A percentile compares a stretch with the other conserved stretches of the same genome.
Evolutionary conservation across 208 protist genomes (phyloP).

Genomic region (Trypanosoma conorhini): DNA sequence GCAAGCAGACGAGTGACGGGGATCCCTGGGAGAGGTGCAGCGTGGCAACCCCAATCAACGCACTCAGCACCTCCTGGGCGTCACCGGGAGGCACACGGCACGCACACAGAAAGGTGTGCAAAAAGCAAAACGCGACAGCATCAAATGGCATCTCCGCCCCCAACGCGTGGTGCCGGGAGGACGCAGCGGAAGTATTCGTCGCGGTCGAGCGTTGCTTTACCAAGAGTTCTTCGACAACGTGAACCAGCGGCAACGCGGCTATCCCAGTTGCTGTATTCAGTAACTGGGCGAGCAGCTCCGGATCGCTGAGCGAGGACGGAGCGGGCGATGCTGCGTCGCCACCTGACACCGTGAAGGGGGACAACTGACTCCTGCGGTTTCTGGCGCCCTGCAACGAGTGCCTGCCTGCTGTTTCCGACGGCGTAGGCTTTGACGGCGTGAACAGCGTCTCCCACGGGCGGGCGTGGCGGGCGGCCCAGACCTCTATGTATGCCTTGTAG

Average conservation of each 20-base stretch:
- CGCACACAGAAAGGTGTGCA: constrained; percentile 15
- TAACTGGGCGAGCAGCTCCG: neutral
- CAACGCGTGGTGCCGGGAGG: neutral
- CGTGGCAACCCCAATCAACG: constrained; percentile 4
- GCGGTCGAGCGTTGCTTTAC: neutral
- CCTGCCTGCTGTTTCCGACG: neutral
- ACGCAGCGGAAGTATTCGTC: neutral
- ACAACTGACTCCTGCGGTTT: neutral
- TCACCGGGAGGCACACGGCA: constrained; percentile 7
- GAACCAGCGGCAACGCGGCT: constrained; percentile 6
- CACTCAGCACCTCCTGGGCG: neutral
- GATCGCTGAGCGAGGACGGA: neutral
- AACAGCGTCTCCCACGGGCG: neutral
- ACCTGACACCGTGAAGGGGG: neutral
- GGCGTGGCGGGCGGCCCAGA: constrained; percentile 10
- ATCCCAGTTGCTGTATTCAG: constrained; percentile 3
- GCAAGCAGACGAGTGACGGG: neutral
- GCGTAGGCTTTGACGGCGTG: neutral
- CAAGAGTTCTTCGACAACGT: neutral
- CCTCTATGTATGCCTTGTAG: constrained; percentile 10
- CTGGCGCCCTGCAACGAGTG: neutral
- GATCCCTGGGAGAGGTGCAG: constrained; percentile 3
- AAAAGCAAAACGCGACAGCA: constrained; percentile 16
- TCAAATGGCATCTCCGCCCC: constrained; percentile 20
- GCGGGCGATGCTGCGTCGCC: neutral